Evolutionary conservation across 2,329 filamentous ascomycete species (phyloP).

Genomic region (Phaeosphaeriaceae sp.): DNA sequence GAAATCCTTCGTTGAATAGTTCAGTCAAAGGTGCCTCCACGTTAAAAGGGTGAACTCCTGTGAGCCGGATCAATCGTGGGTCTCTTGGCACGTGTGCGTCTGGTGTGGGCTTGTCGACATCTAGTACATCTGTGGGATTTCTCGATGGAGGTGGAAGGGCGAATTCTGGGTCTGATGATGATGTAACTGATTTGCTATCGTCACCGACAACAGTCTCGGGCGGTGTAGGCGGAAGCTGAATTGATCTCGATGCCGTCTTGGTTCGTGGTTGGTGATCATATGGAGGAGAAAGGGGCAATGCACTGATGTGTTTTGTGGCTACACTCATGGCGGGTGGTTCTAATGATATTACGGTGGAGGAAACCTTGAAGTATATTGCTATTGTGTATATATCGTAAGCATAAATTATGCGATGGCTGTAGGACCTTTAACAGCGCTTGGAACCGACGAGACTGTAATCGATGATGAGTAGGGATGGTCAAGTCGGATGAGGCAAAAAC

Average conservation of each 20-base stretch:
- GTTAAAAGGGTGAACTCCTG: conserved; percentile 90
- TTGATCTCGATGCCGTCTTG: conserved; percentile 19
- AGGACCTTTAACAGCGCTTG: no score
- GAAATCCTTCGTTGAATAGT: conserved; percentile 80
- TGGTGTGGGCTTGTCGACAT: conserved; percentile 82
- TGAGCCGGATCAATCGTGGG: conserved; percentile 80
- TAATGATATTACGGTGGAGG: not conserved
- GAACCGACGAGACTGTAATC: no score
- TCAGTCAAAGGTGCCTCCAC: conserved; percentile 81
- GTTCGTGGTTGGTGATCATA: conserved; percentile 24
- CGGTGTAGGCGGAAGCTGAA: conserved; percentile 42
- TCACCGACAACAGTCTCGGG: conserved; percentile 45
- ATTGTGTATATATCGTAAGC: no score
- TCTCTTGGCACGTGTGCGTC: conserved; percentile 83
- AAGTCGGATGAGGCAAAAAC: no score
- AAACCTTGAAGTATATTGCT: no score
- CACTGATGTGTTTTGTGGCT: conserved; percentile 13
- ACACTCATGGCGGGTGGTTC: conserved; percentile 24
- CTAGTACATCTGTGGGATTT: conserved; percentile 66
- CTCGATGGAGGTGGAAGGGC: conserved; percentile 72
- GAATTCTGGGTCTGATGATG: conserved; percentile 50
- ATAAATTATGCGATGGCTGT: no score
- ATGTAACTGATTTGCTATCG: conserved; percentile 28
- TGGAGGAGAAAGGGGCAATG: conserved; percentile 21
- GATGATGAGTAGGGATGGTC: no score